These are phyloP conservation scores for Aspergillus sp. DNA, from an alignment of 2,329 filamentous ascomycete species.

Conservation along the genomic window DNA sequence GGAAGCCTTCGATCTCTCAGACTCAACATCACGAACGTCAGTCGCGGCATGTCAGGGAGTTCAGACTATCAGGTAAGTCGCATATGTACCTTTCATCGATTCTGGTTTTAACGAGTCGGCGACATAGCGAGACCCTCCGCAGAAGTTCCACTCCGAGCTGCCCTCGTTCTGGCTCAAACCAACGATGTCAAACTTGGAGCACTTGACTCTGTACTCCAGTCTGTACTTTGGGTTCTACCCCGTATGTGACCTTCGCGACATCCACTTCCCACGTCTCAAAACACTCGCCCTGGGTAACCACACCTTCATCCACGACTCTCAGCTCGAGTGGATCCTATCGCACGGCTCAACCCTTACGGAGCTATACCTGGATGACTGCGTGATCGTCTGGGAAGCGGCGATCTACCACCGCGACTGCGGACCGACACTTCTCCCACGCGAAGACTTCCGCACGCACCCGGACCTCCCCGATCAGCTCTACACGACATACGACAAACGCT, in stretches of 20 bases:
- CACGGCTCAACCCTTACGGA: constrained; percentile 45
- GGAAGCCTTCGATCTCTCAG: constrained; percentile 5
- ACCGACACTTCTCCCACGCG: background rate
- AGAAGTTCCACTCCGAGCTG: constrained; percentile 12
- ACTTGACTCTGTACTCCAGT: constrained; percentile 46
- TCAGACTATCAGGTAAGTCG: background rate
- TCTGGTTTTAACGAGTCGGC: background rate
- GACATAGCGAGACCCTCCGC: background rate
- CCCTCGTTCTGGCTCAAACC: constrained; percentile 19
- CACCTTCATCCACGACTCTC: constrained; percentile 51
- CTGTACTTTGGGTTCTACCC: constrained; percentile 50
- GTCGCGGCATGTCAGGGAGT: background rate
- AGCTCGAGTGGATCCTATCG: constrained; percentile 53
- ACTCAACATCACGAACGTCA: constrained; percentile 14
- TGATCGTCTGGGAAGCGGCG: constrained; percentile 33
- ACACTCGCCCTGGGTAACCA: constrained; percentile 48
- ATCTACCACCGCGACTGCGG: background rate
- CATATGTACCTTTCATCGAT: background rate
- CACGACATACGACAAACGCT: background rate
- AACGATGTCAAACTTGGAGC: constrained; percentile 25
- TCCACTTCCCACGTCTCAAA: constrained; percentile 46
- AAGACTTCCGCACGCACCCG: background rate
- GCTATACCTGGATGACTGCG: constrained; percentile 51
- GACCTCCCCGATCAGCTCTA: background rate
- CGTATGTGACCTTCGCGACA: constrained; percentile 39